phyloP scores from a whole-genome alignment of 768 basidiomycete genomes.

The Tulasnella sp. region DNA sequence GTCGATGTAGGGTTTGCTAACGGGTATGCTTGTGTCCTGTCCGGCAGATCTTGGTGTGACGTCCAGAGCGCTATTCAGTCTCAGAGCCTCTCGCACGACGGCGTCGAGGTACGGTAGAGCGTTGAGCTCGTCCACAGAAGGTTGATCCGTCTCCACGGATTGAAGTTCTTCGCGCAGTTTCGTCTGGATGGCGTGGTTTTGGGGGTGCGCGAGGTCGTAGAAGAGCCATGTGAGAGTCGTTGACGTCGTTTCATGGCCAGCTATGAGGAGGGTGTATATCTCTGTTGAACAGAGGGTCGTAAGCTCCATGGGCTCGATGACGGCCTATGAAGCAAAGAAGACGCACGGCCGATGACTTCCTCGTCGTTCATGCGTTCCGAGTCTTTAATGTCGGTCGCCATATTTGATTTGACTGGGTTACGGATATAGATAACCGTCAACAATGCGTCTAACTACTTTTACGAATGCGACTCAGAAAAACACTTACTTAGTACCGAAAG shows the following conservation, averaged over 20 bases:
- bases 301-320: not conserved
- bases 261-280: constrained; percentile 48
- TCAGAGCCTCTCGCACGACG: constrained; percentile 18
- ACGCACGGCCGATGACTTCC: constrained; percentile 47
- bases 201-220: constrained; percentile 19
- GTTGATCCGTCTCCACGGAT: constrained; percentile 13
- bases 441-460: not conserved
- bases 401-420: constrained; percentile 42
- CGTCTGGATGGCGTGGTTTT: constrained; percentile 37
- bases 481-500: not conserved
- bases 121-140: constrained; percentile 20
- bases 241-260: constrained; percentile 46
- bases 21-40: constrained; percentile 7
- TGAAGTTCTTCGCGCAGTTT: constrained; percentile 36
- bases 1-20: constrained; percentile 8
- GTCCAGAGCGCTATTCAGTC: constrained; percentile 2
- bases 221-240: constrained; percentile 1
- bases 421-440: not conserved
- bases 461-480: too few species aligned
- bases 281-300: constrained; percentile 26
- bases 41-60: not conserved
- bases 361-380: constrained; percentile 46
- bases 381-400: constrained; percentile 45
- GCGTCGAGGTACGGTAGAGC: constrained; percentile 24
- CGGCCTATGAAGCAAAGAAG: not conserved